Base-by-base conservation (phyloP, 805 yeast genomes). In the Teunomyces kruisii region DNA sequence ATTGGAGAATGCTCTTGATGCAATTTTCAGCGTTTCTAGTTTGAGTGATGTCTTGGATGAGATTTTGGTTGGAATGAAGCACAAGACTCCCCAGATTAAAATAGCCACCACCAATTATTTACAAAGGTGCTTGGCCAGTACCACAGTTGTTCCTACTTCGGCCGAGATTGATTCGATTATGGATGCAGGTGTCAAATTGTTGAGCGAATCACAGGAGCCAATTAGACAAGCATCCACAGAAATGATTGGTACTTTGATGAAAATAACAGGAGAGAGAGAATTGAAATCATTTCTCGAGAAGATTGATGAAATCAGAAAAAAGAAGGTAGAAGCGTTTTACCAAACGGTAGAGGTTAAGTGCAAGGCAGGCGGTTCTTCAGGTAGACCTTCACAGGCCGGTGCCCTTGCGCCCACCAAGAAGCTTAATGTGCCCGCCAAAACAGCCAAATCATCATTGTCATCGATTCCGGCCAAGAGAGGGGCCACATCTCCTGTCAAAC, bases 41-140 rank as follows among this genome's bases (percentile, higher is more conserved):
- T 68, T 79, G 16, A 56, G 72, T 31, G 86, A 80, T 30, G 66
- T 87, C 16, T 62, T 86, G 32, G 87, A 83, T 15, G 84, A 80
- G 3, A 69, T 83, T 0, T 50, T 86, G 8, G 74, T 68, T 17
- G 81, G 79, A 30, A 75, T 86, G 79, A 72, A 70, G 32, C 88
- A 87, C 64, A 89, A 87, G 64, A 86, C 88, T 1, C 97, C 98
- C 0, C 94, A 83, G 56, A 80, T 88, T 24, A 83, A 83, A 56
- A 76, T 84, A 40, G 89, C 89, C 43, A 65, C 86, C n/a, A 74
- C 86, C 7, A 78, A 75, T 51, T 86, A 76, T 54, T 68, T 90
- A 27, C 78, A 76, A 32, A 75, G 87, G 52, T 79, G 91, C 56
- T 69, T 92, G 52, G 72, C 75, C 16, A 66, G 68, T 15, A 74